Evolutionary conservation across 495 filamentous ascomycete species (phyloP).

Genomic region (Aspergillus olivimuriae): DNA sequence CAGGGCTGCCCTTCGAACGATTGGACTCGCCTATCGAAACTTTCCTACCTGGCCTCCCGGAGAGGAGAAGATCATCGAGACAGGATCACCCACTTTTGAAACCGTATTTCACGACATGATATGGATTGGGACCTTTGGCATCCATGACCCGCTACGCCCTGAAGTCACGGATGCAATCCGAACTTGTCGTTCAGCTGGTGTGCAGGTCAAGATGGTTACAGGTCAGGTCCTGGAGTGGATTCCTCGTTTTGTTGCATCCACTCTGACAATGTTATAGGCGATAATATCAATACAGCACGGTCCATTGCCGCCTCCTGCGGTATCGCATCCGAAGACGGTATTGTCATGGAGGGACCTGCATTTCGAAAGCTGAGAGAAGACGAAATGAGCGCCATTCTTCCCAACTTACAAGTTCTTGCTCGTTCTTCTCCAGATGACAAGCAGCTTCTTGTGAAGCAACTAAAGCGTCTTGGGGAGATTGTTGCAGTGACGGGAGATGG

Average conservation of each 20-base stretch:
- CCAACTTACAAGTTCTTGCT: conserved; percentile 73
- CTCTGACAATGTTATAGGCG: conserved; percentile 18
- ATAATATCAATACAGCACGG: conserved; percentile 73
- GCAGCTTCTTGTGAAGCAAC: conserved; percentile 65
- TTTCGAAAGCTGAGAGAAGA: conserved; percentile 69
- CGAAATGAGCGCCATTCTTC: conserved; percentile 66
- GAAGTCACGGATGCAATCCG: conserved; percentile 72
- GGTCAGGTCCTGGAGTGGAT: conserved; percentile 21
- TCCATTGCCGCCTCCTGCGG: conserved; percentile 81
- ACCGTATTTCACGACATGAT: conserved; percentile 52
- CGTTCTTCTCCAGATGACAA: conserved; percentile 88
- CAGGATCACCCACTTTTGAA: conserved; percentile 45
- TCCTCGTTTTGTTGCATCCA: background rate
- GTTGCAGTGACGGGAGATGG: conserved; percentile 86
- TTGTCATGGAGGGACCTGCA: conserved; percentile 77
- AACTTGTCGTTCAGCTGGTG: conserved; percentile 69
- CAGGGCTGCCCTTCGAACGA: conserved; percentile 52
- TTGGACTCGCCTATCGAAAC: conserved; percentile 56
- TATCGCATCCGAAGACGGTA: conserved; percentile 62
- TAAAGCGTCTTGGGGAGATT: conserved; percentile 70
- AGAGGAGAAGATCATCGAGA: conserved; percentile 42
- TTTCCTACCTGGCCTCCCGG: conserved; percentile 56
- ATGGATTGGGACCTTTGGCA: conserved; percentile 57
- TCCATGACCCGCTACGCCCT: conserved; percentile 60
- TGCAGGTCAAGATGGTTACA: conserved; percentile 85